These are phyloP conservation scores for Termitomyces sp. DNA, from an alignment of 768 basidiomycete species.

Conservation along the genomic window DNA sequence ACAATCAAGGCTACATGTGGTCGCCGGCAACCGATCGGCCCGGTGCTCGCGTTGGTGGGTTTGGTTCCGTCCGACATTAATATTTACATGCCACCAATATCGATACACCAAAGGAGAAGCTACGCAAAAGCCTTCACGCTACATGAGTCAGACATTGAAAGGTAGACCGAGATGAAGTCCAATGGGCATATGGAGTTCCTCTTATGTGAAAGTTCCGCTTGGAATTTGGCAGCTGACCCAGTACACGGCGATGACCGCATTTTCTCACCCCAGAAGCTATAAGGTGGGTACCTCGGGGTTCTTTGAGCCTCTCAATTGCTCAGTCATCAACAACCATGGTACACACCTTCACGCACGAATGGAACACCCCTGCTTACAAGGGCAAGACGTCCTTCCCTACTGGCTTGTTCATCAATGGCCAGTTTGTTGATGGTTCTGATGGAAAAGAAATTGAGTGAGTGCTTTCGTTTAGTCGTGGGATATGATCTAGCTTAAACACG, in stretches of 20 bases:
- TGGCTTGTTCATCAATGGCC: constrained; percentile 69
- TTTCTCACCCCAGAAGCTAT: neutral
- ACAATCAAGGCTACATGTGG: no score
- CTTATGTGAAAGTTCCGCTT: neutral
- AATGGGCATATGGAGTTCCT: no score
- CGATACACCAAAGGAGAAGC: no score
- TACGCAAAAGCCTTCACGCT: no score
- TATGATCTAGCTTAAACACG: constrained; percentile 6
- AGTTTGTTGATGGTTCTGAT: constrained; percentile 54
- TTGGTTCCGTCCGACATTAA: no score
- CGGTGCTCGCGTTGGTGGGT: no score
- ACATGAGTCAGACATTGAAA: no score
- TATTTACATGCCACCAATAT: no score
- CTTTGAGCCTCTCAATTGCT: neutral
- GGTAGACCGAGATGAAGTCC: neutral
- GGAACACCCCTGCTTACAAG: constrained; percentile 47
- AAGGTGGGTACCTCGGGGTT: neutral
- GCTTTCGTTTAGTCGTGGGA: neutral
- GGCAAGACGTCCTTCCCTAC: constrained; percentile 55
- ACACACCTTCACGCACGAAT: constrained; percentile 38
- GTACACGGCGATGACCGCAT: neutral
- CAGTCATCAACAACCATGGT: constrained; percentile 21
- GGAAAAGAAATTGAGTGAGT: constrained; percentile 59
- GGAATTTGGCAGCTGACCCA: constrained; percentile 1
- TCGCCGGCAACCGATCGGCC: no score